These are phyloP conservation scores for Caryopteris hybrid DNA, from an alignment of 305 asterid species.

Conservation along the genomic window DNA sequence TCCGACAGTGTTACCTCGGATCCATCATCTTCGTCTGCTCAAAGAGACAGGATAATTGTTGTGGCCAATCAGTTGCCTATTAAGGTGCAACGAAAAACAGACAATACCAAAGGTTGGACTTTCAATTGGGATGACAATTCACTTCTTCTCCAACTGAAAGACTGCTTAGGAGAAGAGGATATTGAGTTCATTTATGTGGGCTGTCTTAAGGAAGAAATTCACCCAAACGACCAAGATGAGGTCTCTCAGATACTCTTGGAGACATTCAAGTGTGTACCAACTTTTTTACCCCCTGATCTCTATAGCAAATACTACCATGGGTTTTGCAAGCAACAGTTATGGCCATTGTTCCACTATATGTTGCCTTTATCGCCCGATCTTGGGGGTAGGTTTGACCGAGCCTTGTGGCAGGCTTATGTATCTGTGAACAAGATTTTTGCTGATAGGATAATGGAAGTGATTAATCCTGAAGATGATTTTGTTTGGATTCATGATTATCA, in stretches of 20 bases:
- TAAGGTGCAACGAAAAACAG: conserved; percentile 50
- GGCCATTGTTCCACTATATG: conserved; percentile 95
- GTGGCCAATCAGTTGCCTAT: conserved; percentile 89
- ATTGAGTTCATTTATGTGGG: conserved; percentile 79
- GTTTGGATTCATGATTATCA: conserved; percentile 94
- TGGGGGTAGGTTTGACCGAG: conserved; percentile 76
- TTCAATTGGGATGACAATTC: conserved; percentile 87
- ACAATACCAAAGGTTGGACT: conserved; percentile 53
- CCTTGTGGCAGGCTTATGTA: conserved; percentile 86
- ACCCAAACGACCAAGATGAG: conserved; percentile 81
- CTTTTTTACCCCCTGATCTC: conserved; percentile 74
- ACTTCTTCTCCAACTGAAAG: conserved; percentile 71
- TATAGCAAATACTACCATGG: conserved; percentile 72
- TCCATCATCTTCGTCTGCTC: conserved; percentile 63
- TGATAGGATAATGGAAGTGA: conserved; percentile 90
- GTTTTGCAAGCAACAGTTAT: conserved; percentile 79
- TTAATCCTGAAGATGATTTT: conserved; percentile 83
- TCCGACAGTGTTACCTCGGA: conserved; percentile 59
- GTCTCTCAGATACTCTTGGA: conserved; percentile 80
- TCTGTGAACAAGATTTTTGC: conserved; percentile 90
- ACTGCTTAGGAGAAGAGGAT: conserved; percentile 68
- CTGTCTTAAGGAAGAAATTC: conserved; percentile 86
- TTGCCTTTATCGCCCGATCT: conserved; percentile 81
- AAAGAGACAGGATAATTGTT: conserved; percentile 66
- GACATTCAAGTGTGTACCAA: conserved; percentile 75